A percentile compares a stretch with the other conserved stretches of the same genome.
Evolutionary conservation across 1,139 yeast genomes (phyloP).

Genomic region (Zygosaccharomyces pseudobailii): DNA sequence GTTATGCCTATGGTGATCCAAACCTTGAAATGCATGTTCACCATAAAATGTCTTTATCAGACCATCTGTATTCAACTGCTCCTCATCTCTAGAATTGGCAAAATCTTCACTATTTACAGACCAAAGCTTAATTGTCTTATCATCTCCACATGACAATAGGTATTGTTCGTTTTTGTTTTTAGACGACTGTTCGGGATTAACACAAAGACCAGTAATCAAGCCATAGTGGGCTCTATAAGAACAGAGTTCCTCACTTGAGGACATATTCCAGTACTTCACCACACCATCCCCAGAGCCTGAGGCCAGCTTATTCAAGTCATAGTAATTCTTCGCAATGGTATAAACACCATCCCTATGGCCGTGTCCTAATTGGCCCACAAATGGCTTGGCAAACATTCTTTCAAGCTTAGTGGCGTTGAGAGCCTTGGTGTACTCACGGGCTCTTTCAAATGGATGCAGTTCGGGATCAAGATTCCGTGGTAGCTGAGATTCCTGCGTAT

Average conservation of each 20-base stretch:
- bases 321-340: slow-evolving; percentile 73
- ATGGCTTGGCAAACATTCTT: slow-evolving; percentile 96
- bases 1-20: slow-evolving; percentile 80
- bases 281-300: slow-evolving; percentile 95
- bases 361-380: slow-evolving; percentile 87
- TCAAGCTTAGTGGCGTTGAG: slow-evolving; percentile 92
- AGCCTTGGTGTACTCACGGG: slow-evolving; percentile 93
- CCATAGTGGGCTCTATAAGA: slow-evolving; percentile 89
- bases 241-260: slow-evolving; percentile 65
- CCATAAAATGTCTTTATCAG: slow-evolving; percentile 74
- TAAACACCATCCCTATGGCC: slow-evolving; percentile 98
- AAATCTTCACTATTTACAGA: slow-evolving; percentile 41
- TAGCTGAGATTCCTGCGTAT: slow-evolving; percentile 79
- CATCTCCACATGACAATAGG: slow-evolving; percentile 82
- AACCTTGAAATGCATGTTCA: slow-evolving; percentile 75
- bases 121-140: slow-evolving; percentile 88
- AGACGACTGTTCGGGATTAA: slow-evolving; percentile 35
- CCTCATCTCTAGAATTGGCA: slow-evolving; percentile 33
- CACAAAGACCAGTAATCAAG: slow-evolving; percentile 79
- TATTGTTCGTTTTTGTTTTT: slow-evolving; percentile 52
- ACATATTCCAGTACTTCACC: slow-evolving; percentile 85
- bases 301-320: slow-evolving; percentile 68
- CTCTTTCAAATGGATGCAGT: slow-evolving; percentile 93
- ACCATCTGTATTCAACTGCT: slow-evolving; percentile 38
- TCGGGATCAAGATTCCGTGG: slow-evolving; percentile 93